Base-by-base conservation (phyloP, 805 yeast species). In the Nakazawaea laoshanensis region DNA sequence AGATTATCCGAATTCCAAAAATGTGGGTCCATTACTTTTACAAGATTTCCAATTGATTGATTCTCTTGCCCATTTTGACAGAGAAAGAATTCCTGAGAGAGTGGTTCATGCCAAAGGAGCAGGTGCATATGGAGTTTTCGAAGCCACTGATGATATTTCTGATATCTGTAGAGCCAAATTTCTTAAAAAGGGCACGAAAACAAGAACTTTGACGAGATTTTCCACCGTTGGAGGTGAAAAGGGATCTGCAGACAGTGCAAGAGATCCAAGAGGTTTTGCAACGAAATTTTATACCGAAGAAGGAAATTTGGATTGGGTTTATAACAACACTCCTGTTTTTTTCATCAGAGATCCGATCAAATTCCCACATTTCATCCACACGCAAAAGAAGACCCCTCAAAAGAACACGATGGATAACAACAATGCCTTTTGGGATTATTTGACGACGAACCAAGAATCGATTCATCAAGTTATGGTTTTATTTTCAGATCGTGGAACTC, bases 41-140 rank as follows among this genome's bases (percentile, higher is more conserved):
- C 94, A 85, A 54, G 95, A 85, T 54, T 78, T 81, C 60, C 77
- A 77, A 52, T 61, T 85, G 57, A 67, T 85, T 47, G 95, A 85
- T 49, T 70, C 85, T 2, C 58, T 85, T 37, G 88, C 94, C 14
- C 95, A 84, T 56, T 85, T 85, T 48, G 94, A 83, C 60, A 69
- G 94, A 45, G 95, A 85, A 59, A 67, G 95, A 58, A 80, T 85
- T 43, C 95, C 95, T 9, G 95, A 86, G 62, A 70, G 95, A 59
- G 94, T 85, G 37, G 95, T 86, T 22, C 95, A 85, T 52, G 95
- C 95, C 35, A 85, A 85, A 55, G 95, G 95, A 45, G 81, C 88
- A 10, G 95, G 95, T 51, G 95, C 95, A 7, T 83, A 67, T 53
- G 95, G 95, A 44, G 70, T 67, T 44, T 86, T 86, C 53, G 94